Conservation (phyloP, 148 eudicot genomes). For the Chenopodium album region DNA sequence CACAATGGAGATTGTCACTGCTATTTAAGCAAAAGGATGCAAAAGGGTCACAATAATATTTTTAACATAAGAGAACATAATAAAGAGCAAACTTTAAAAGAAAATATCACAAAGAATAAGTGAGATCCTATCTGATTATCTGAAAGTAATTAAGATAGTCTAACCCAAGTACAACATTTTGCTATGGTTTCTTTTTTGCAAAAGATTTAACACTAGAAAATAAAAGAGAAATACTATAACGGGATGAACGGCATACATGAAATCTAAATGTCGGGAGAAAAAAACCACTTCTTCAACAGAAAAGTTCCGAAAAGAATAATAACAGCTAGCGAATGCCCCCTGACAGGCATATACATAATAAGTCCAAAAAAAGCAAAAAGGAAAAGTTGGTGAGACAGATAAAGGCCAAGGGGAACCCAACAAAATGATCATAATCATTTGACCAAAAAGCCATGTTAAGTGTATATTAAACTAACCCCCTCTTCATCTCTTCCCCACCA, state of each 20-base stretch:
- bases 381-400: neutral
- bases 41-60: neutral
- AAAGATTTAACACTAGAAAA: neutral
- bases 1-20: neutral
- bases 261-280: too few species aligned
- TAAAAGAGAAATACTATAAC: neutral
- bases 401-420: neutral
- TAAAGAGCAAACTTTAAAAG: neutral
- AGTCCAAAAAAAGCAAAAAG: neutral
- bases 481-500: neutral
- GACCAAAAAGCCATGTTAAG: neutral
- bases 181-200: neutral
- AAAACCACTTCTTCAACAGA: neutral
- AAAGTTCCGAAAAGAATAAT: neutral
- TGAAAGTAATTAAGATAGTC: neutral
- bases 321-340: neutral
- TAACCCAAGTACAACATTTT: neutral
- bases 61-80: neutral
- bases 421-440: neutral
- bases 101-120: neutral
- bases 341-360: neutral
- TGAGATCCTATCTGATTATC: neutral
- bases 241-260: neutral
- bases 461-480: neutral
- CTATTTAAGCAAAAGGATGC: neutral